Base-by-base conservation (phyloP, 768 basidiomycete species). In the Mrakia hoshinonis region DNA sequence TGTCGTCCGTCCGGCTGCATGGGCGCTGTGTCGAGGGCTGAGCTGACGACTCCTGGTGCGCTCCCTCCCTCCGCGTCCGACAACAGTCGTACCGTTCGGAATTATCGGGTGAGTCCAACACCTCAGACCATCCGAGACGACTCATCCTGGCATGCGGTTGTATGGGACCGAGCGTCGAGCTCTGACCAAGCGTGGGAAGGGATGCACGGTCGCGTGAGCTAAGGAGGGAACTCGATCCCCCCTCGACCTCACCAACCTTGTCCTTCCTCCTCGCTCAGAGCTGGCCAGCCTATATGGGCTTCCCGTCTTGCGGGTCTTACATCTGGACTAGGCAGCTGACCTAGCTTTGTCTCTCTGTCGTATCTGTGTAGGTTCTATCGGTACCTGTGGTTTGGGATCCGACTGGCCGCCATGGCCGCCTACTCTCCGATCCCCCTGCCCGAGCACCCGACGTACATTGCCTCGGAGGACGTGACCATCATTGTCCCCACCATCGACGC, bases 401-500 rank as follows among this genome's bases (percentile, higher is more conserved):
- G 92, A 78, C 78, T 95, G 36, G 80, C 85, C 46, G 92, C 91
- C n/a, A 84, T 85, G 29, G 83, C 84, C 75, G 85, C 87, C 52
- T 94, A 94, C 82, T 85, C 87, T 72, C 92, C 92, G n/a, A 86
- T 95, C 58, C 92, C 91, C 0, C 81, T 93, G 18, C 92, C 92
- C 64, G 86, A 89, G 82, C 88, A 91, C 78, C 91, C 92, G 1
- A 94, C 92, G 26, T 95, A 94, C 78, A 82, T 90, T 76, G 89
- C 92, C 65, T 84, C 85, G 1, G 92, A 96, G 78, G 92, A 96
- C 82, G 92, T 96, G 75, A 96, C 92, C 51, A 94, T 95, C 78
- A 92, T 96, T 73, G 93, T 95, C 3, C 92, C 92, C 48, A 95
- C 92, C 73, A 94, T 96, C 77, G 92, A 96, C 78, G 92, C 93